Evolutionary conservation across 768 basidiomycete genomes (phyloP), one percentile per base, ranked within the genome.

Genomic region (Auriscalpium vulgare): DNA sequence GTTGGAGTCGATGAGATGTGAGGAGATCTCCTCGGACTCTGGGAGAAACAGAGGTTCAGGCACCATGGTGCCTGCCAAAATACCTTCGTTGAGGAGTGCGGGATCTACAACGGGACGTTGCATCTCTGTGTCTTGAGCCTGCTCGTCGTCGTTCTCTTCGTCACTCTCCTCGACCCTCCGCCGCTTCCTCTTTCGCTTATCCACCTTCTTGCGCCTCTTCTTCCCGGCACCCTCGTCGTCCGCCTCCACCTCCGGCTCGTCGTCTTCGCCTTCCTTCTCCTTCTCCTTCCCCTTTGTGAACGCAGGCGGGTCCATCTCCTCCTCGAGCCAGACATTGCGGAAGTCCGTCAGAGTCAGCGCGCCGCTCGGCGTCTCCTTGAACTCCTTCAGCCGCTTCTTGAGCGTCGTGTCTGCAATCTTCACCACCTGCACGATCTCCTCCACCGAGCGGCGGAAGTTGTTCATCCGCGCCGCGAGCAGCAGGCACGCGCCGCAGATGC

Each of bases 381-480:
- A 99, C 72, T 99, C 97, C 23, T 94, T 89, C 14, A 99, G 74
- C 16, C 97, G 82, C 70, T 95, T 97, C 72, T 86, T 85, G 45
- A 99, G 72, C 4, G 97, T 99, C 10, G 85, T 86, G 65, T 97
- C 94, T n/a, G 94, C 92, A 62, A 97, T 97, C 73, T 98, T 99
- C 62, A 98, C 97, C 14, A 99, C 94, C 67, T 99, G 97, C 17
- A 97, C 94, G 48, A 99, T 89, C 70, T 99, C 97, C 66, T 95
- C 90, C 10, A 97, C 79, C 23, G 87, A 91, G 47, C 97, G 77
- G 45, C 95, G 77, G 66, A 95, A 98, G 69, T 97, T 97, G 73
- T 95, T 97, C 97, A 99, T 98, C 23, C 97, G 84, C 36, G 94
- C 97, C 0, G 97, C 97, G 14, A 99, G 82, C 43, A 98, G 78